Base-by-base conservation (phyloP, 345 rosid genomes). In the Pugionium dolabratum region DNA sequence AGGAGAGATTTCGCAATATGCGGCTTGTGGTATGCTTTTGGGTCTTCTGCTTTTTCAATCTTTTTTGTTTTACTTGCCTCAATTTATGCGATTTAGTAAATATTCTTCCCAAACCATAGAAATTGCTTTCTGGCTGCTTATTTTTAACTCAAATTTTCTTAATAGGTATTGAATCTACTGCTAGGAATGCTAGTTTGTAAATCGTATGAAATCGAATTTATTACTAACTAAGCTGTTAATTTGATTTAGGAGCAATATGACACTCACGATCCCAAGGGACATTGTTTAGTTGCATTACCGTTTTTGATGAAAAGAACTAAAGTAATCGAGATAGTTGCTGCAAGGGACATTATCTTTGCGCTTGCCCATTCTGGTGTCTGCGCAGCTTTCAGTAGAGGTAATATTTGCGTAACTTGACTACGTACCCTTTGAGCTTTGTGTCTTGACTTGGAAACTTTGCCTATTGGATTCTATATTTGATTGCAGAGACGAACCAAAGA, bases 291-390 rank as follows among this genome's bases (percentile, higher is more conserved):
- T n/a, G 97, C 85, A 7, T 73, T 94, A 53, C 96, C 97, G 9
- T 88, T 90, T 77, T 75, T 94, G 73, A 88, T 82, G 87, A 94
- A 94, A 77, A 82, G 96, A 66, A 83, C 95, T 0, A 94, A 88
- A 73, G 90, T 94, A 27, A 85, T 90, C 27, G 99, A 94, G 86
- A 94, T 94, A 58, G 95, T 94, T 6, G 96, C 97, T 33, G 99
- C 99, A 26, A 85, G 86, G 4, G 96, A 86, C 68, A 90, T 94
- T 51, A 88, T 94, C 35, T 94, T 94, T 76, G 99, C 96, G 18
- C 99, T 94, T 75, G 91, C 93, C 4, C 97, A 90, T 66, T 94
- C 96, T 27, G 99, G 99, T 72, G 89, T 90, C 32, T 90, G 99
- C 39, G 96, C 97, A 1, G 97, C 97, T 67, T 94, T 94, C 59